These are phyloP conservation scores for Kuraishia ogatae DNA, from an alignment of 805 yeast genomes.

Conservation along the genomic window DNA sequence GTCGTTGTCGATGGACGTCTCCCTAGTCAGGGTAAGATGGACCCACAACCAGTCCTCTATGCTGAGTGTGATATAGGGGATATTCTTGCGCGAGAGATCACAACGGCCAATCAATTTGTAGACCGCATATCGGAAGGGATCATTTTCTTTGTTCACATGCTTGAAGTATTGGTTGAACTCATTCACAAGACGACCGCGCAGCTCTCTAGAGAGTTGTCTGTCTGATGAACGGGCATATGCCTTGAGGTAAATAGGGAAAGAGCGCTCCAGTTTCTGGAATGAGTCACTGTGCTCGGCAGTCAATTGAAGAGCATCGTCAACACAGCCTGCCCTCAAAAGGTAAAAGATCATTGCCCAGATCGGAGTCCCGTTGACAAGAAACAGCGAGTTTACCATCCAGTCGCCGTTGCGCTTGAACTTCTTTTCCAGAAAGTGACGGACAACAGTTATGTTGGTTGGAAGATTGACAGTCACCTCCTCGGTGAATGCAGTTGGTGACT, in stretches of 20 bases:
- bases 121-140: conserved; percentile 85
- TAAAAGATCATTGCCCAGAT: conserved; percentile 93
- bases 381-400: conserved; percentile 46
- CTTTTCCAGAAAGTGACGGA: conserved; percentile 50
- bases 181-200: conserved; percentile 58
- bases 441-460: conserved; percentile 66
- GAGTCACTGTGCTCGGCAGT: conserved; percentile 55
- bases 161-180: conserved; percentile 85
- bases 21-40: conserved; percentile 70
- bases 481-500: not conserved
- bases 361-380: conserved; percentile 74
- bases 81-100: conserved; percentile 53
- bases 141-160: conserved; percentile 53
- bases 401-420: conserved; percentile 25
- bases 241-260: conserved; percentile 72
- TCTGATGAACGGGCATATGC: conserved; percentile 54
- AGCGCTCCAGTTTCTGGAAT: conserved; percentile 77
- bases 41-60: conserved; percentile 98
- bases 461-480: conserved; percentile 28
- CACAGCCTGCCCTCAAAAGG: conserved; percentile 75
- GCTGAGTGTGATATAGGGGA: conserved; percentile 64
- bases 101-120: conserved; percentile 93
- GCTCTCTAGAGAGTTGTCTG: conserved; percentile 51
- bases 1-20: conserved; percentile 33
- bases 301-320: conserved; percentile 68